Conservation (phyloP, 768 basidiomycete species). For the Phylloporus arenicola region DNA sequence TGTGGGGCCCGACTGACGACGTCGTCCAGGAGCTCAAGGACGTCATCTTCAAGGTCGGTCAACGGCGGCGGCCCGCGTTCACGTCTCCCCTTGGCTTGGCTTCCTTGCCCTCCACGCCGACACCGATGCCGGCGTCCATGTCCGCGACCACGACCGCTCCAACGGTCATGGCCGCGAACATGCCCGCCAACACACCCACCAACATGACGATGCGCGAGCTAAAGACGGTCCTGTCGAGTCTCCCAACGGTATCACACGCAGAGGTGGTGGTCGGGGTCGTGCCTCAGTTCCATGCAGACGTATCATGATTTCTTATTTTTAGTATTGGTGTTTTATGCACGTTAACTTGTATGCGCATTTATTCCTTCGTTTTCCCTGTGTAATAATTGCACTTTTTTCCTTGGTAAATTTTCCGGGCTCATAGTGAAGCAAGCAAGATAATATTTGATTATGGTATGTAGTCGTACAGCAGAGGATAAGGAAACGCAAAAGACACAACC, state of each 20-base stretch:
- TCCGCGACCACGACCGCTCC: background rate
- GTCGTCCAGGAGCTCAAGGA: constrained; percentile 83
- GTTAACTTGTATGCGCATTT: background rate
- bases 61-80: constrained; percentile 37
- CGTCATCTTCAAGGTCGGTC: constrained; percentile 82
- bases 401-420: background rate
- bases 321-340: background rate
- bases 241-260: background rate
- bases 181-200: background rate
- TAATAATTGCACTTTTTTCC: background rate
- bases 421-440: background rate
- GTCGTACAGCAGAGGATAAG: constrained; percentile 14
- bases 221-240: background rate
- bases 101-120: background rate
- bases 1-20: constrained; percentile 71
- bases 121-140: background rate
- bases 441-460: constrained; percentile 9
- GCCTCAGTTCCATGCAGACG: background rate
- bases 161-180: background rate
- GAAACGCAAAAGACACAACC: background rate
- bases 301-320: background rate
- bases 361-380: background rate
- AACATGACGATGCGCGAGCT: background rate
- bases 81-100: background rate
- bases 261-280: background rate